These are phyloP conservation scores for Graphilbum ipis-grandicollis DNA, from an alignment of 2,329 filamentous ascomycete genomes.

Conservation along the genomic window DNA sequence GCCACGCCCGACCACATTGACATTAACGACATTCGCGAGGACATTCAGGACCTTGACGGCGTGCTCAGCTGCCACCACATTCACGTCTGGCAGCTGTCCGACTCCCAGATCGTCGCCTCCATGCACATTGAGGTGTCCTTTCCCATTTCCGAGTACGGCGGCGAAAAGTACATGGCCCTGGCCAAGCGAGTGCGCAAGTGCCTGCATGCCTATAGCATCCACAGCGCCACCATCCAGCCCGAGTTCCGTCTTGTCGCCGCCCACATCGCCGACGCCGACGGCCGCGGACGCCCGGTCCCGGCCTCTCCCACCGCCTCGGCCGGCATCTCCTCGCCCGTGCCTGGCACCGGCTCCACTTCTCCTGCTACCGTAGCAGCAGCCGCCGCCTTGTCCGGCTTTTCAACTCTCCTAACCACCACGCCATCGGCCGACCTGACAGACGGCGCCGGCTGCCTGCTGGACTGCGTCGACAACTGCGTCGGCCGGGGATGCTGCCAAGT, in stretches of 20 bases:
- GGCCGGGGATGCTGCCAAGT: constrained; percentile 27
- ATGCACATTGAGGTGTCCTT: constrained; percentile 88
- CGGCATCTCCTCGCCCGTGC: too few species aligned
- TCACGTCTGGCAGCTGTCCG: constrained; percentile 94
- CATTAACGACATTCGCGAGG: constrained; percentile 78
- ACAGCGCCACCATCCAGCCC: constrained; percentile 93
- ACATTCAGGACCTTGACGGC: constrained; percentile 71
- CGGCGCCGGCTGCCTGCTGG: constrained; percentile 30
- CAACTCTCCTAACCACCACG: not conserved
- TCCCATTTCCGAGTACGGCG: constrained; percentile 67
- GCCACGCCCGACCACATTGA: constrained; percentile 80
- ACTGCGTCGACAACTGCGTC: constrained; percentile 31
- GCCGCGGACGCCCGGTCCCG: constrained; percentile 4
- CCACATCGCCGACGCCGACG: constrained; percentile 30
- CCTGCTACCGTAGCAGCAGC: too few species aligned
- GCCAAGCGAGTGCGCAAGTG: constrained; percentile 70
- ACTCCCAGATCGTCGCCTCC: constrained; percentile 84
- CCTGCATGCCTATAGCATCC: constrained; percentile 88
- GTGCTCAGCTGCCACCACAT: constrained; percentile 88
- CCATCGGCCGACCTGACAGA: constrained; percentile 5
- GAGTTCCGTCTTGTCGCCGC: constrained; percentile 70
- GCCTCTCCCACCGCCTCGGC: not conserved
- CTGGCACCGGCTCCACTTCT: too few species aligned
- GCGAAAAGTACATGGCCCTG: constrained; percentile 75
- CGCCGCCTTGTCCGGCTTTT: too few species aligned